Evolutionary conservation across 2,329 filamentous ascomycete species (phyloP).

Genomic region (Microsporum audouinii): DNA sequence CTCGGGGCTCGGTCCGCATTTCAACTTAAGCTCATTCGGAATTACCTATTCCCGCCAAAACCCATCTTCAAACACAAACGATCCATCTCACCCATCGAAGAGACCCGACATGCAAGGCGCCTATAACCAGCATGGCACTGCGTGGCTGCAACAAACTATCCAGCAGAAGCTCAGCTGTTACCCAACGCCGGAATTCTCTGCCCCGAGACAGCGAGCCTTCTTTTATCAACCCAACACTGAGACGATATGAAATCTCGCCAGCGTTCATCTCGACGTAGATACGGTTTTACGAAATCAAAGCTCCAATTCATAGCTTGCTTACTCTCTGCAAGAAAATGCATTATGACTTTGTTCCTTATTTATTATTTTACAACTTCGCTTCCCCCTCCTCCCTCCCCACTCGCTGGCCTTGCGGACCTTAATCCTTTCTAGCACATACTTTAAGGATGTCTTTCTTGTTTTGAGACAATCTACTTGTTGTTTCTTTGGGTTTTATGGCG

Average conservation of each 20-base stretch:
- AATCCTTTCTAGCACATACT: background rate
- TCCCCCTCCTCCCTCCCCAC: background rate
- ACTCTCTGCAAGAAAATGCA: background rate
- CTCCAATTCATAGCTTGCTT: background rate
- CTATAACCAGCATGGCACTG: conserved; percentile 3
- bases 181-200: background rate
- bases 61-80: conserved; percentile 27
- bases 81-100: conserved; percentile 21
- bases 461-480: background rate
- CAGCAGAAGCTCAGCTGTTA: background rate
- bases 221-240: background rate
- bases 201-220: background rate
- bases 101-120: background rate
- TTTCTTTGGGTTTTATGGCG: background rate
- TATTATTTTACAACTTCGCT: background rate
- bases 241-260: background rate
- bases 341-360: background rate
- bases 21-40: conserved; percentile 20
- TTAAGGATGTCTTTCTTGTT: background rate
- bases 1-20: conserved; percentile 21
- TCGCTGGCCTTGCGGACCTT: background rate
- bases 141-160: conserved; percentile 3
- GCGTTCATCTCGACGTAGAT: background rate
- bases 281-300: background rate
- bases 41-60: conserved; percentile 26